Conservation (phyloP, 2,329 filamentous ascomycete species). For the Pseudogymnoascus sp. region DNA sequence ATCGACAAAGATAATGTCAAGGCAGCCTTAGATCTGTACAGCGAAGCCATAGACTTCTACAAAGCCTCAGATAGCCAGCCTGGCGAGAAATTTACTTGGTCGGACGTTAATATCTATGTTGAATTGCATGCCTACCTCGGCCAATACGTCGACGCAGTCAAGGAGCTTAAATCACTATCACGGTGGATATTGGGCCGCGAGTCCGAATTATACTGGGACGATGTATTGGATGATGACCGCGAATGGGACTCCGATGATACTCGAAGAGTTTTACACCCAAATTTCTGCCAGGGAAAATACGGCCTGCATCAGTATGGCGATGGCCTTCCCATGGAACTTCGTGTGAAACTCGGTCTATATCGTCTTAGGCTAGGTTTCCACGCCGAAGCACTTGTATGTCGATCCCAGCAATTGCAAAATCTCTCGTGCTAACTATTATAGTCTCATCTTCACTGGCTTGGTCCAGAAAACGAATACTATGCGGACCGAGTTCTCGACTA, state of each 20-base stretch:
- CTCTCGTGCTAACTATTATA: conserved; percentile 27
- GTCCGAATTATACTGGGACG: conserved; percentile 71
- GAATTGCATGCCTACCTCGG: conserved; percentile 66
- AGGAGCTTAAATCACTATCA: conserved; percentile 62
- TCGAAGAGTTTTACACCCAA: conserved; percentile 55
- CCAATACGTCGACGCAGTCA: conserved; percentile 58
- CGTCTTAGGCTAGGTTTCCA: conserved; percentile 63
- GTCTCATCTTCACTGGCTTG: conserved; percentile 63
- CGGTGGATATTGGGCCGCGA: conserved; percentile 76
- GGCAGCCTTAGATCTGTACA: conserved; percentile 29
- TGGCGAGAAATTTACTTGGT: conserved; percentile 48
- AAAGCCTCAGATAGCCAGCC: conserved; percentile 10
- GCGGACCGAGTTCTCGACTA: conserved; percentile 54
- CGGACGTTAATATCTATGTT: conserved; percentile 76
- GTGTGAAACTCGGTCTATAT: conserved; percentile 76
- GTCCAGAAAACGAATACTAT: conserved; percentile 48
- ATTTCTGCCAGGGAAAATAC: conserved; percentile 51
- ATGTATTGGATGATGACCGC: conserved; percentile 64
- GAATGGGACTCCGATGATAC: conserved; percentile 77
- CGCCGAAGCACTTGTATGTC: conserved; percentile 63
- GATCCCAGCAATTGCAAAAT: not conserved
- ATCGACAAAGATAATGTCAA: conserved; percentile 28
- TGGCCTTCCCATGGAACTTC: conserved; percentile 71
- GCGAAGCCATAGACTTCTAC: conserved; percentile 26
- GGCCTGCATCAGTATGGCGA: conserved; percentile 58